Evolutionary conservation across 306 rosid species (phyloP), one percentile per base, ranked within the genome.

Genomic region (Sechiopsis laciniata): DNA sequence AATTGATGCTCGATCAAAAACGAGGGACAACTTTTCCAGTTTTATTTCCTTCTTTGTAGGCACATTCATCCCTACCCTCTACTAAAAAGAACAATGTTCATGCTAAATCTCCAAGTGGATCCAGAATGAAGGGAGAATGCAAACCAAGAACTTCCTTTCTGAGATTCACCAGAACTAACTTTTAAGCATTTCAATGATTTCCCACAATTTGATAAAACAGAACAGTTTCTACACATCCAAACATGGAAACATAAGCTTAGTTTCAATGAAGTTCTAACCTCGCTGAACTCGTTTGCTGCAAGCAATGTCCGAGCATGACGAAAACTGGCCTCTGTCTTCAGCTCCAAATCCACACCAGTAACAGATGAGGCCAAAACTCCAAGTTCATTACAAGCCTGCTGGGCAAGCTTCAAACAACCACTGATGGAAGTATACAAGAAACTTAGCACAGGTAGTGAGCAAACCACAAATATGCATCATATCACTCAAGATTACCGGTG

Each of bases 241-340:
- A 68, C 55, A 68, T 2, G 20, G 19, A 48, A 46, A 20, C 57
- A 48, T 17, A 12, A 68, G 20, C 73, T 10, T 46, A 50, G 55
- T 66, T 51, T 60, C 73, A 74, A 74, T 55, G 45, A 10, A 59
- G 50, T 61, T 37, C 78, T 64, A 83, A 93, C 98, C 98, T 94
- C 98, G 64, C 95, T 83, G 80, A 86, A 94, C 83, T 90, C 97
- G 74, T 85, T 87, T 72, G 98, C 97, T 0, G 96, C 94, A 68
- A 94, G 97, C 79, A 94, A 82, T 40, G 98, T 87, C 16, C 97
- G 91, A 72, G 92, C 97, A 79, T 79, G 93, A 70, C 98, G 84
- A 77, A 94, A 91, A 84, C 95, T 87, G 74, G 98, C 98, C 84
- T 90, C 97, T 54, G 88, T 94, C 85, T 94, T 94, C 83, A 94